Base-by-base conservation (phyloP, 768 basidiomycete genomes). In the Podaxis sp. region DNA sequence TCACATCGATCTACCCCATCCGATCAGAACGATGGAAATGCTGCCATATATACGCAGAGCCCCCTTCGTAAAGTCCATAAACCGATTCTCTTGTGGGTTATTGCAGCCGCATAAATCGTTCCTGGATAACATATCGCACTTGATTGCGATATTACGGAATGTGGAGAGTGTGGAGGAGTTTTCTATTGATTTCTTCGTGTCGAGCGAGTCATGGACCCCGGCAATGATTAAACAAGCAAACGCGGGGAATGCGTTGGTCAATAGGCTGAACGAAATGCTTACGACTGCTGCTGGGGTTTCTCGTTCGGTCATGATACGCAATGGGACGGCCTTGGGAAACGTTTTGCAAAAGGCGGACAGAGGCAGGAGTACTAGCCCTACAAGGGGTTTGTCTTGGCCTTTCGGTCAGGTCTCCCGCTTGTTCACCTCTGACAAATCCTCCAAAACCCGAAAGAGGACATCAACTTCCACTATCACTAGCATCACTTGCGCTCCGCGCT, bases 41-140 rank as follows among this genome's bases (percentile, higher is more conserved):
- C 40, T 68, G 7, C 61, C 55, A 7, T 55, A 36, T 9, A 50
- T 68, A 17, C 64, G 59, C 27, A 60, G 59, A 13, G 61, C 65
- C 15, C 50, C 61, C n/a, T 66, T 65, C 40, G 41, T 68, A 5
- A 61, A 6, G 13, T 61, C 60, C 22, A 61, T 61, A n/a, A 55
- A 54, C 15, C 60, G 64, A 47, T 33, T 57, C 55, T 51, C 41
- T 57, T 57, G 65, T 64, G 61, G 50, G n/a, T 9, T 61, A 27
- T 15, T 54, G 24, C 53, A 61, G 19, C 60, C 60, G 8, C 53
- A 54, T 25, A 54, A 46, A 36, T 55, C 36, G 33, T 55, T 61
- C 8, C 47, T 61, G 60, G 41, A 55, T 53, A 36, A 37, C 19
- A 55, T 61, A 49, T 54, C 53, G 2, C 11, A 55, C 36, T 25